Percentiles rank a stretch among this genome's conserved stretches.
These are phyloP conservation scores for Boletus fagicola DNA, from an alignment of 768 basidiomycete species.

Conservation along the genomic window DNA sequence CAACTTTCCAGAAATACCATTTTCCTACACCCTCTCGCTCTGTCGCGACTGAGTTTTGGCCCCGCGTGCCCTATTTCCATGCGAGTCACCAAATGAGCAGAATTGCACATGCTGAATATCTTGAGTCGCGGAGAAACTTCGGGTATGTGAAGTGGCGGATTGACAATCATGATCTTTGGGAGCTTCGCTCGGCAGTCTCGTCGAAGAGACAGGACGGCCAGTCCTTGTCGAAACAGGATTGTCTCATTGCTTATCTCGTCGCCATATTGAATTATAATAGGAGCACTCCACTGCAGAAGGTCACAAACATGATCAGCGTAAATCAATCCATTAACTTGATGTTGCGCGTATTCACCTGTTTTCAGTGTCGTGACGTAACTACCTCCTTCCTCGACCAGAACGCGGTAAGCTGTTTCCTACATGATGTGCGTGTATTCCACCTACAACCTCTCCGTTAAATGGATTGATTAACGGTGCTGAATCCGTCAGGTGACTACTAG, in stretches of 20 bases:
- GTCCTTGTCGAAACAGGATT: conserved; percentile 26
- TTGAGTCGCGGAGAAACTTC: neutral
- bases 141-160: conserved; percentile 10
- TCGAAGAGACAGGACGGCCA: neutral
- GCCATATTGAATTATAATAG: conserved; percentile 17
- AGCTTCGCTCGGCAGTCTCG: conserved; percentile 10
- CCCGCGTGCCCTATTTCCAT: conserved; percentile 22
- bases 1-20: conserved; percentile 21
- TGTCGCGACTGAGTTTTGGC: conserved; percentile 11
- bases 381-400: conserved; percentile 13
- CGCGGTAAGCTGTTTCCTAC: conserved; percentile 17
- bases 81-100: conserved; percentile 9
- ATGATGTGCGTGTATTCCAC: conserved; percentile 12
- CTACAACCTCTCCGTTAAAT: neutral
- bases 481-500: neutral
- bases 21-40: conserved; percentile 11
- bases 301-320: conserved; percentile 29
- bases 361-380: conserved; percentile 16
- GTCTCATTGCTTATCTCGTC: conserved; percentile 29
- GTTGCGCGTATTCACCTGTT: neutral
- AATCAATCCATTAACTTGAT: neutral
- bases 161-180: conserved; percentile 1
- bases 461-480: neutral
- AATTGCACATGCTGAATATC: conserved; percentile 8
- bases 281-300: conserved; percentile 5